These are phyloP conservation scores for Aspergillus sp. DNA, from an alignment of 2,329 filamentous ascomycete genomes.

Conservation along the genomic window DNA sequence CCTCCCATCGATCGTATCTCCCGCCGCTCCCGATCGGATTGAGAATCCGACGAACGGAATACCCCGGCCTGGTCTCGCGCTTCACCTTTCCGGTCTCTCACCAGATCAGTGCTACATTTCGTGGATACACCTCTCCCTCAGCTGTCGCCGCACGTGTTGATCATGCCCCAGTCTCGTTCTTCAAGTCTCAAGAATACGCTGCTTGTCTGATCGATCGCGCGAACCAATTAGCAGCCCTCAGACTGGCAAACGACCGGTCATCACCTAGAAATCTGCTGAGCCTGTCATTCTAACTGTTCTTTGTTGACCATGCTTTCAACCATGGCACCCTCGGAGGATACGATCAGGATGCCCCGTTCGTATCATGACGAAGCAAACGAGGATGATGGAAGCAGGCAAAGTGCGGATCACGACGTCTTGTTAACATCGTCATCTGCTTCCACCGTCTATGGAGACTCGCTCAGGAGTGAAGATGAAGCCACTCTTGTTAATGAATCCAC, in stretches of 20 bases:
- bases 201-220: slow-evolving; percentile 15
- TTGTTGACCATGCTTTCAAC: slow-evolving; percentile 27
- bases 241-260: neutral
- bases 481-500: slow-evolving; percentile 24
- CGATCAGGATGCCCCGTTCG: slow-evolving; percentile 29
- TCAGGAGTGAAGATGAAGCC: slow-evolving; percentile 28
- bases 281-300: neutral
- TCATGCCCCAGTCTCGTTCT: slow-evolving; percentile 18
- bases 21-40: slow-evolving; percentile 10
- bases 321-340: slow-evolving; percentile 39
- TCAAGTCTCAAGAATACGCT: slow-evolving; percentile 10
- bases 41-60: slow-evolving; percentile 15
- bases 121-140: neutral
- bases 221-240: neutral
- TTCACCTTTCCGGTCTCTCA: neutral
- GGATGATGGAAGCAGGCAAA: slow-evolving; percentile 25
- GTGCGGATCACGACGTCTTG: slow-evolving; percentile 26
- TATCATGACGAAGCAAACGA: slow-evolving; percentile 33
- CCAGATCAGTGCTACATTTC: neutral
- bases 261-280: neutral
- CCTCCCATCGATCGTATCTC: slow-evolving; percentile 2
- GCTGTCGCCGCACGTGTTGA: slow-evolving; percentile 13
- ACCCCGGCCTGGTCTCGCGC: slow-evolving; percentile 7
- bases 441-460: slow-evolving; percentile 22
- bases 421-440: slow-evolving; percentile 20